Percentiles rank a stretch among this genome's conserved stretches.
phyloP scores from a whole-genome alignment of 805 yeast species.

The Yueomyces sinensis region DNA sequence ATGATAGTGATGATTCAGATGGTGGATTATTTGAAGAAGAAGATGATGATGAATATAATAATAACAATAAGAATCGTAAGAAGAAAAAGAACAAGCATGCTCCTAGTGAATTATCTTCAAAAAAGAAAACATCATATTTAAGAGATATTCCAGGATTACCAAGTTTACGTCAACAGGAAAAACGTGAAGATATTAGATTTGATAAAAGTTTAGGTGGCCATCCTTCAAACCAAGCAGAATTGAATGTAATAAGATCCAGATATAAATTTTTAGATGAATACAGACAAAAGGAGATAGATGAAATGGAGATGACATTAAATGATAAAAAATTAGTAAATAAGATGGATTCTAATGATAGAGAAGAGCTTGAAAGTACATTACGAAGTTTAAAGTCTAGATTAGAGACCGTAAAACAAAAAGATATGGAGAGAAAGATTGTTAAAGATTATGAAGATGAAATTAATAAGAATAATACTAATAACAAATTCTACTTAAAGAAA shows the following conservation, averaged over 20 bases:
- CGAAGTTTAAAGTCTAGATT: constrained; percentile 56
- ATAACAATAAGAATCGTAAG: constrained; percentile 4
- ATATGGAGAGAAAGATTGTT: constrained; percentile 56
- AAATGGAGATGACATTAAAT: constrained; percentile 42
- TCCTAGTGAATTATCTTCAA: constrained; percentile 69
- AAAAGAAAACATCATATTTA: constrained; percentile 51
- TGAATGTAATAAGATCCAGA: constrained; percentile 51
- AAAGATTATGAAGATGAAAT: constrained; percentile 43
- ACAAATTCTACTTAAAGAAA: constrained; percentile 47
- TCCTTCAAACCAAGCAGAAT: constrained; percentile 50
- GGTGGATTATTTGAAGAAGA: constrained; percentile 31
- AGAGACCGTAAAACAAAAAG: constrained; percentile 59
- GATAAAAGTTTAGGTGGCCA: constrained; percentile 85
- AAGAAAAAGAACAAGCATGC: constrained; percentile 61
- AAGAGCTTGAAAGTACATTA: constrained; percentile 39
- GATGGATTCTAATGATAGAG: constrained; percentile 31
- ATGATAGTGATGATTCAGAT: constrained; percentile 8
- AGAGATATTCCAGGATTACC: constrained; percentile 65
- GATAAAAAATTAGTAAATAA: constrained; percentile 35
- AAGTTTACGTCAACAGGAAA: not conserved
- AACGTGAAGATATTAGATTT: constrained; percentile 61
- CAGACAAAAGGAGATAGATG: constrained; percentile 55
- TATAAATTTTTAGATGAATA: constrained; percentile 82
- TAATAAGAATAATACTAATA: constrained; percentile 32
- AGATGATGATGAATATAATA: constrained; percentile 11